Evolutionary conservation across 202 grass and related monocot species (phyloP), one percentile per base, ranked within the genome.

Genomic region (Miscanthus sacchariflorus): DNA sequence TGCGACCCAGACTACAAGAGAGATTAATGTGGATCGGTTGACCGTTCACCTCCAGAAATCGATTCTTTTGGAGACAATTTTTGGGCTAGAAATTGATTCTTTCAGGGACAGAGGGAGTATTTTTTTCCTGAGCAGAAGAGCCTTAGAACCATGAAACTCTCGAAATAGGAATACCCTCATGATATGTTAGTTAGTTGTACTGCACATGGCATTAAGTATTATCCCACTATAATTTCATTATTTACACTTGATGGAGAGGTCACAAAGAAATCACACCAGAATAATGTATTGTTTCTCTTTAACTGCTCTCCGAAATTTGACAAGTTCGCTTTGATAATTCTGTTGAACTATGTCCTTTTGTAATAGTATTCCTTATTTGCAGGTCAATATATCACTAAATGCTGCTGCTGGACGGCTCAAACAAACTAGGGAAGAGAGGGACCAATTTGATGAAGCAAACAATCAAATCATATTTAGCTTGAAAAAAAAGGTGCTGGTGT

Each of bases 371-470:
- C 74, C 25, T 74, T 68, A 74, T 79, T 75, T 90, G 76, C 67
- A 96, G 94, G 86, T 99, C 84, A 92, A 96, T 89, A 83, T 88
- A 89, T 95, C 94, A 78, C 77, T 99, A 79, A 92, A 92, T 63
- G 90, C 86, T 59, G 84, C 91, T 86, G 73, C 87, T 61, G 83
- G 81, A 52, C 80, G 86, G 64, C 91, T 99, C 49, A 99, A 99
- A 71, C 95, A 90, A 88, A 96, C 94, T 68, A 95, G 90, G 87
- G 97, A 99, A 82, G 97, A 96, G 87, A 95, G 94, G 72, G 93
- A 99, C 50, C 92, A 99, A 90, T 99, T 99, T 86, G 93, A 99
- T 73, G 94, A 99, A 87, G 94, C 97, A 80, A 99, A 93, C 81
- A 93, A 92, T 76, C 91, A 96, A 84, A 89, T 99, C 65, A 83